Conservation (phyloP, 306 rosid species). For the Corylus avellana region DNA sequence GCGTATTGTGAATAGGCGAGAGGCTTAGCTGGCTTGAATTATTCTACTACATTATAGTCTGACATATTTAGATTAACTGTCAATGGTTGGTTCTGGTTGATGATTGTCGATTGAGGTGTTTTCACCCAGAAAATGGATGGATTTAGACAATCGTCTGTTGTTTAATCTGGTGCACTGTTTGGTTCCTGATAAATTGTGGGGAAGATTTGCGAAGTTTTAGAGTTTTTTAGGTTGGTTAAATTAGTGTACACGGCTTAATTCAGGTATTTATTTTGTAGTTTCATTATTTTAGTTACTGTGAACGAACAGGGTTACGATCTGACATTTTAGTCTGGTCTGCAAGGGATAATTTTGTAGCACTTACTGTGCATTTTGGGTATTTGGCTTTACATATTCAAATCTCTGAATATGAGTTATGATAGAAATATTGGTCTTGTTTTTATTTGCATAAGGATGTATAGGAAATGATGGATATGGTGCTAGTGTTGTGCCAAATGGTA, state of each 20-base stretch:
- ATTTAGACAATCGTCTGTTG: background rate
- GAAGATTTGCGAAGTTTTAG: background rate
- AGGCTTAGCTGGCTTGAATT: too few relatives aligned
- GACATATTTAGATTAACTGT: too few relatives aligned
- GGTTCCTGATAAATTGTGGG: background rate
- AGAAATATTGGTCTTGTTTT: background rate
- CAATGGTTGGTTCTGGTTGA: too few relatives aligned
- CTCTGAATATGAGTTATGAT: background rate
- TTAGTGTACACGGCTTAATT: background rate
- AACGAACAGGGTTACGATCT: background rate
- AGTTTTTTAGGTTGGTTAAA: background rate
- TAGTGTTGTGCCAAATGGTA: background rate
- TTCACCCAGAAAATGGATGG: background rate
- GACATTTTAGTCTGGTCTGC: background rate
- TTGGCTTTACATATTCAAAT: background rate
- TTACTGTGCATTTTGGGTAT: background rate
- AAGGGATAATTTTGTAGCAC: background rate
- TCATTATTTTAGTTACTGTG: background rate
- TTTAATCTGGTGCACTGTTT: background rate
- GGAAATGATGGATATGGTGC: background rate
- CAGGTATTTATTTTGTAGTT: background rate
- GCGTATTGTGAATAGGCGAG: too few relatives aligned
- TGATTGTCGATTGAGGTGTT: too few relatives aligned
- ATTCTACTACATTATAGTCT: too few relatives aligned
- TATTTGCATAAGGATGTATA: background rate